These are phyloP conservation scores for Talaromyces wortmannii DNA, from an alignment of 495 filamentous ascomycete species.

Conservation along the genomic window DNA sequence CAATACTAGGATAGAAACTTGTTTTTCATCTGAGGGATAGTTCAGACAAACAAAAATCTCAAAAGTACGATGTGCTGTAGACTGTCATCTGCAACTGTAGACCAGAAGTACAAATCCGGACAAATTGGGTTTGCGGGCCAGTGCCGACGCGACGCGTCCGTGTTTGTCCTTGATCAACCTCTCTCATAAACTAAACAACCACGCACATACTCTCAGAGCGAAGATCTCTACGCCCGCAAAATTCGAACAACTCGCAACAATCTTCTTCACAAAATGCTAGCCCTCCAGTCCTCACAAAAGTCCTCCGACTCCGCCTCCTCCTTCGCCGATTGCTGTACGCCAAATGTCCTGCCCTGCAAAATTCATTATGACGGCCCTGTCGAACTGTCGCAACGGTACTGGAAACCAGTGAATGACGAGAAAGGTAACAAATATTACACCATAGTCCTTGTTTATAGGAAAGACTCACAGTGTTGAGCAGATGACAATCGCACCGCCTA, in stretches of 20 bases:
- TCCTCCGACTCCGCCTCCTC: constrained; percentile 9
- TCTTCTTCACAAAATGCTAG: constrained; percentile 22
- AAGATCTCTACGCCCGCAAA: not conserved
- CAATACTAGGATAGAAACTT: not conserved
- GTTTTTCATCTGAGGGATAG: not conserved
- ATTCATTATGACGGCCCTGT: constrained; percentile 74
- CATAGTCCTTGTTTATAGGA: not conserved
- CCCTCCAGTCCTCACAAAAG: constrained; percentile 25
- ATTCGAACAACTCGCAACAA: no score
- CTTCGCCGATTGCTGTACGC: constrained; percentile 33
- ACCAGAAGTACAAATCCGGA: constrained; percentile 6
- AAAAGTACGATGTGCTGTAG: not conserved
- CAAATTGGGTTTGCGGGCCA: not conserved
- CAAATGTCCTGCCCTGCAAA: constrained; percentile 79
- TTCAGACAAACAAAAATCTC: not conserved
- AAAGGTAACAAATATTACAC: constrained; percentile 24
- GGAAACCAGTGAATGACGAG: constrained; percentile 48
- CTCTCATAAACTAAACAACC: no score
- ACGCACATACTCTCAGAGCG: not conserved
- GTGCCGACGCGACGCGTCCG: constrained; percentile 26
- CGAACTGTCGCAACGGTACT: constrained; percentile 60
- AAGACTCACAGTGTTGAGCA: constrained; percentile 9
- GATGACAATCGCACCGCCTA: constrained; percentile 53
- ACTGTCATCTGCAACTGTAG: constrained; percentile 18
- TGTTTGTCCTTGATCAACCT: constrained; percentile 4